Base-by-base conservation (phyloP, 352 stramenopile genomes). In the Thraustochytrium striatum region DNA sequence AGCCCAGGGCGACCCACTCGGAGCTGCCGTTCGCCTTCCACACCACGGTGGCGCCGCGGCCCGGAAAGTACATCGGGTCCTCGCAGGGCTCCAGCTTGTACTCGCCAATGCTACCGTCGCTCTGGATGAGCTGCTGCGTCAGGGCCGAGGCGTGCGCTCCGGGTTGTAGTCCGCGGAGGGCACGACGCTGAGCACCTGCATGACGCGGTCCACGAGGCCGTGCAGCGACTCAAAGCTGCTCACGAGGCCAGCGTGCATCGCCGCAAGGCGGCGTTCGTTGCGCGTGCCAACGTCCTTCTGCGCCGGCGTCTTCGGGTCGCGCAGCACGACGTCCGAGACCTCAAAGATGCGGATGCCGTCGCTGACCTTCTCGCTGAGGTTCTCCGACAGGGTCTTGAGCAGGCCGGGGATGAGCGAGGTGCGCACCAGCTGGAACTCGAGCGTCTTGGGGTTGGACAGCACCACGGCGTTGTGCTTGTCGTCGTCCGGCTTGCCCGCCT, bases 211-310 rank as follows among this genome's bases (percentile, higher is more conserved):
- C 50, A 99, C 92, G 33, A 99, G 90, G 50, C 97, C 97, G 86
- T 99, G 96, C 72, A 99, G 98, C 28, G 99, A 93, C 85, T 99
- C 96, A 83, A 99, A 99, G 58, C 96, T 96, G 50, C 97, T 94
- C 16, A 93, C 98, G 28, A 91, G 91, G 73, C 96, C 94, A 62
- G 94, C 96, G 87, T 99, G 99, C 25, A 96, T 91, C 36, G 95
- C 96, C 59, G 93, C 97, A 32, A 99, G 89, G 52, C 93, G 89
- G 61, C 97, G 89, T 72, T 93, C 87, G 87, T 99, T 99, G 72
- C 91, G 91, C 25, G 96, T 94, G 61, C 96, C 96, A 7, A 98
- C 93, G 79, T 95, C 91, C 33, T 91, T 90, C 2, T 87, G 25
- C n/a, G 11, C 65, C 8, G 52, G 88, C 32, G 90, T 87, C 35